These are phyloP conservation scores for Cyberlindnera meyerae DNA, from an alignment of 805 yeast genomes.

Conservation along the genomic window DNA sequence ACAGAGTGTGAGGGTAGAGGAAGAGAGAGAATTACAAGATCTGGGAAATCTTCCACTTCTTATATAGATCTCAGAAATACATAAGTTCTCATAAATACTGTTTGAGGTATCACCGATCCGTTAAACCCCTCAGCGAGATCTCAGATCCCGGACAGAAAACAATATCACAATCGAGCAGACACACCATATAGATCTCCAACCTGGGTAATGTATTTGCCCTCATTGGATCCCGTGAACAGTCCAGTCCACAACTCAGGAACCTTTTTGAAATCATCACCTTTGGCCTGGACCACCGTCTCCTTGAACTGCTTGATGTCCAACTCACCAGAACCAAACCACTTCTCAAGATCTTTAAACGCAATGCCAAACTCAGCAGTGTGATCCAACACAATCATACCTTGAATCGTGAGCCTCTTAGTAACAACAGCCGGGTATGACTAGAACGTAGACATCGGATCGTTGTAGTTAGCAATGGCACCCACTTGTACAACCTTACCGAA, in stretches of 20 bases:
- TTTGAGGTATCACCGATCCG: too few relatives aligned
- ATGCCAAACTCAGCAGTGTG: slow-evolving; percentile 32
- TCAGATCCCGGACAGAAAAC: too few relatives aligned
- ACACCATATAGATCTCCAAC: slow-evolving; percentile 10
- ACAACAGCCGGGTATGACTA: slow-evolving; percentile 40
- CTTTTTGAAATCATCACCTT: slow-evolving; percentile 36
- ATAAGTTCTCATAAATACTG: too few relatives aligned
- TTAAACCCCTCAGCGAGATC: too few relatives aligned
- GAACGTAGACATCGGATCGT: slow-evolving; percentile 32
- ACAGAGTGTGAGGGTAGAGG: too few relatives aligned
- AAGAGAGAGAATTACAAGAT: too few relatives aligned
- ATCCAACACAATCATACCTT: slow-evolving; percentile 52
- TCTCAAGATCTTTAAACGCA: slow-evolving; percentile 33
- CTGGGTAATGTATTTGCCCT: slow-evolving; percentile 48
- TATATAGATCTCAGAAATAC: too few relatives aligned
- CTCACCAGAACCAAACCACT: slow-evolving; percentile 37
- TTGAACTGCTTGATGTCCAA: slow-evolving; percentile 32
- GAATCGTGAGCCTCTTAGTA: slow-evolving; percentile 44
- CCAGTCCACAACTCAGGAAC: slow-evolving; percentile 46
- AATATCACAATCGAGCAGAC: too few relatives aligned
- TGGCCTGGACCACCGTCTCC: slow-evolving; percentile 37
- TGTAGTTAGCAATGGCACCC: slow-evolving; percentile 59
- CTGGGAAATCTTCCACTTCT: too few relatives aligned
- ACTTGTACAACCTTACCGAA: slow-evolving; percentile 50
- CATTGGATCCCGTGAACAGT: slow-evolving; percentile 40